A percentile compares a stretch with the other conserved stretches of the same genome.
Evolutionary conservation across 306 rosid genomes (phyloP).

Genomic region (Rosa lucieae): DNA sequence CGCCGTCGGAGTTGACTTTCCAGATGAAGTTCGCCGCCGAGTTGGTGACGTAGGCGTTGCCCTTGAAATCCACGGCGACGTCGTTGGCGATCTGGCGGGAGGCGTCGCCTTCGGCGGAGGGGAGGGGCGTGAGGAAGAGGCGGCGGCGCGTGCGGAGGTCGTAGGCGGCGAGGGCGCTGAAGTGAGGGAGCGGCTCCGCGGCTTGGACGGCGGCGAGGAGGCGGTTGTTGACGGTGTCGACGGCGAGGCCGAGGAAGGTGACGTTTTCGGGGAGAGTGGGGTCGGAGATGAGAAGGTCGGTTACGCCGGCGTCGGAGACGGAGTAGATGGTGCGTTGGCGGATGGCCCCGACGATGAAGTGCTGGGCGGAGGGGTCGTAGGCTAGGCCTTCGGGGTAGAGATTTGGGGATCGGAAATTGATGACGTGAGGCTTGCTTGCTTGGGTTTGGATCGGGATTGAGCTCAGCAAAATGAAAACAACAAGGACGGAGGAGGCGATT

Average conservation of each 20-base stretch:
- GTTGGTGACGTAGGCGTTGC: conserved; percentile 86
- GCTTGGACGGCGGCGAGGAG: conserved; percentile 72
- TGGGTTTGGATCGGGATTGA: conserved; percentile 21
- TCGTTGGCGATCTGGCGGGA: conserved; percentile 51
- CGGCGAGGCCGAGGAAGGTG: conserved; percentile 59
- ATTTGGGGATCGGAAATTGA: conserved; percentile 68
- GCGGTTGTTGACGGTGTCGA: conserved; percentile 56
- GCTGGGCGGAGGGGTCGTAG: conserved; percentile 67
- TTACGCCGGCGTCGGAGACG: conserved; percentile 72
- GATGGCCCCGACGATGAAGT: conserved; percentile 65
- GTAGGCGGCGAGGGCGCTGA: conserved; percentile 84
- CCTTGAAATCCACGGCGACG: conserved; percentile 63
- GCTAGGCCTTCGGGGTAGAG: conserved; percentile 75
- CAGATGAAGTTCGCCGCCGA: conserved; percentile 64
- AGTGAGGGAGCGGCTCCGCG: conserved; percentile 36
- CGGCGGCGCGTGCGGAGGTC: conserved; percentile 58
- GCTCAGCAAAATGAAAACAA: conserved; percentile 15
- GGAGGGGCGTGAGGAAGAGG: conserved; percentile 58
- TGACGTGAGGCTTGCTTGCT: conserved; percentile 46
- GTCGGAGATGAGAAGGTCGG: conserved; percentile 63
- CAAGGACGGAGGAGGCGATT: not conserved
- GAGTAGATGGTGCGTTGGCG: conserved; percentile 51
- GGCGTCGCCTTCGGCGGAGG: conserved; percentile 17
- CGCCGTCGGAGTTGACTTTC: conserved; percentile 59
- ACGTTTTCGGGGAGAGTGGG: conserved; percentile 60